Evolutionary conservation across 2,329 filamentous ascomycete species (phyloP), one percentile per base, ranked within the genome.

Genomic region (Colletotrichum incanum): DNA sequence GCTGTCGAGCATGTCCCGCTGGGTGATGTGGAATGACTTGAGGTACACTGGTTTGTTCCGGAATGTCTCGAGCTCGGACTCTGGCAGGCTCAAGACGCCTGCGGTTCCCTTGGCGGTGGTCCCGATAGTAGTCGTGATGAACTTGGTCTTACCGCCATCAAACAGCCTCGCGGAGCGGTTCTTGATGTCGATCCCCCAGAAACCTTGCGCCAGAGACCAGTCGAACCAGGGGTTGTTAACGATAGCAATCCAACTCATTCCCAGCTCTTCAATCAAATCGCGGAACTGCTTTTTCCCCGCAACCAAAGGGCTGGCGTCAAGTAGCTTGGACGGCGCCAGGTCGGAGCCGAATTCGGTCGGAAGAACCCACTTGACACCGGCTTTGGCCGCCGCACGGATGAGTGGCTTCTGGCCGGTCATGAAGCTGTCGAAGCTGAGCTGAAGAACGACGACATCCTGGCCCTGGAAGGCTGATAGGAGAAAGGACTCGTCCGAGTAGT

Each of bases 1-100:
- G 31, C 86, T 87, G 52, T 87, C 86, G 68, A 93, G 84, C 83
- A 93, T 93, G n/a, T 93, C 91, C 14, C 85, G 84, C 79, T 94
- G 92, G 73, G 80, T 89, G 74, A 91, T 74, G 16, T 81, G 79
- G 81, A 92, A 93, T 66, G 88, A 90, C 16, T 82, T 84, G n/a
- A 92, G 75, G 74, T 85, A 89, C 1, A 91, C 76, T 0, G 76
- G 74, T 66, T 84, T 84, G 79, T 91, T 89, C 3, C 34, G 80
- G 76, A 76, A 84, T 73, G 62, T 82, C 41, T 65, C 55, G 18
- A 71, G 43, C 54, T 70, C 60, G 16, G 71, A 14, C 26, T 70
- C 55, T n/a, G 67, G 63, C 2, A 90, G 78, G 60, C 81, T 85
- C 2, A 89, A 75, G 0, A 89, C 76, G 0, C 77, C 80, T 2